Evolutionary conservation across 2,329 filamentous ascomycete genomes (phyloP).

Genomic region (Aureobasidium sp.): DNA sequence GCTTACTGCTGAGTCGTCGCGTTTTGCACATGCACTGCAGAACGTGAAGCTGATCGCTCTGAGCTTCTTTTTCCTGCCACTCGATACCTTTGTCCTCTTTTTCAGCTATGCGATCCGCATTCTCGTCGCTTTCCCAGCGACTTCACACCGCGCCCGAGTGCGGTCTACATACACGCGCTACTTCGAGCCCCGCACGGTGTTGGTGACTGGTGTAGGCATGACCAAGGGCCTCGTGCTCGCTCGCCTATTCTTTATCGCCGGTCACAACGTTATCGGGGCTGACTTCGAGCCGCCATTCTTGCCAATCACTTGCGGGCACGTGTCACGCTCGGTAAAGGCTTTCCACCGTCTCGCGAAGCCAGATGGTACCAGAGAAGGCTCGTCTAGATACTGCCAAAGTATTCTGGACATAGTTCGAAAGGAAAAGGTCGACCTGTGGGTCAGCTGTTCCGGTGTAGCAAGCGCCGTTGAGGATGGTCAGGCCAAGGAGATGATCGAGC

Average conservation of each 20-base stretch:
- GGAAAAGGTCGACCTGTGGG: conserved; percentile 62
- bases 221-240: conserved; percentile 60
- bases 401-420: conserved; percentile 50
- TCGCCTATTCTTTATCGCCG: conserved; percentile 53
- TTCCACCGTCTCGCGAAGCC: conserved; percentile 44
- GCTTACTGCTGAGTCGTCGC: conserved; percentile 27
- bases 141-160: conserved; percentile 18
- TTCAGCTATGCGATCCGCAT: conserved; percentile 25
- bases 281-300: conserved; percentile 45
- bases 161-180: conserved; percentile 24
- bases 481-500: conserved; percentile 53
- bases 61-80: conserved; percentile 39
- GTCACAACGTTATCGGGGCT: conserved; percentile 63
- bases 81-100: conserved; percentile 39
- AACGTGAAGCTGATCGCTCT: conserved; percentile 39
- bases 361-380: conserved; percentile 23
- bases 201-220: conserved; percentile 67
- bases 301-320: conserved; percentile 41
- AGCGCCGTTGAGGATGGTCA: conserved; percentile 58
- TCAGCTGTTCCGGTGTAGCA: conserved; percentile 61
- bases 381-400: conserved; percentile 45
- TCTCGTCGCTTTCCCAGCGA: conserved; percentile 16
- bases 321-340: conserved; percentile 46
- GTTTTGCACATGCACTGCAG: conserved; percentile 36
- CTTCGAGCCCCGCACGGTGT: conserved; percentile 45